A percentile compares a stretch with the other conserved stretches of the same genome.
These are phyloP conservation scores for Sarcodon aspratus DNA, from an alignment of 768 basidiomycete genomes.

Conservation along the genomic window DNA sequence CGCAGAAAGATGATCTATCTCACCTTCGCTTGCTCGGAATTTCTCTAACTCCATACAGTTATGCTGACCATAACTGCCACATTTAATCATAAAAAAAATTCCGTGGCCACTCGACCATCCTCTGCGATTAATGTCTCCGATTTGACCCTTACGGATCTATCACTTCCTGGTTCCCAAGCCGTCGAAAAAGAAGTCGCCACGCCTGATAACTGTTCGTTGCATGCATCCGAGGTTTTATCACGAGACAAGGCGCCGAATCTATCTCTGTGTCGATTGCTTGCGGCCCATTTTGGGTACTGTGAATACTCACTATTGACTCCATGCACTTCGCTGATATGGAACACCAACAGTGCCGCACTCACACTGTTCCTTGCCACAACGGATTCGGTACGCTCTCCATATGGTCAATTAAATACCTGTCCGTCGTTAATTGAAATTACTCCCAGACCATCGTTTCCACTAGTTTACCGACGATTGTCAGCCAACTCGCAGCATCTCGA, in stretches of 20 bases:
- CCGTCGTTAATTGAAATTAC: constrained; percentile 5
- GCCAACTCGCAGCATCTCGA: constrained; percentile 53
- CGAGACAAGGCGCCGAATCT: constrained; percentile 13
- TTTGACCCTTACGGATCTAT: too few species aligned
- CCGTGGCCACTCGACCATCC: too few species aligned
- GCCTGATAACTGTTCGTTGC: too few species aligned
- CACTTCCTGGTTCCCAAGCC: too few species aligned
- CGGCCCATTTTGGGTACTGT: constrained; percentile 57
- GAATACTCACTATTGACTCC: not conserved
- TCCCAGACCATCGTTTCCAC: constrained; percentile 67
- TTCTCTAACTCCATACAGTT: too few species aligned
- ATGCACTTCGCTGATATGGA: not conserved
- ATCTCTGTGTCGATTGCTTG: constrained; percentile 45
- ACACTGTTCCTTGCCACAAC: constrained; percentile 81
- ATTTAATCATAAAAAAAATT: too few species aligned
- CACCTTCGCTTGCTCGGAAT: too few species aligned
- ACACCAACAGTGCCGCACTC: constrained; percentile 50
- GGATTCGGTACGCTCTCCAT: constrained; percentile 48
- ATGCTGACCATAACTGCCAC: too few species aligned
- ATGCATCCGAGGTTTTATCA: too few species aligned
- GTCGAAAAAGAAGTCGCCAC: too few species aligned
- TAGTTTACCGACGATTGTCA: constrained; percentile 69
- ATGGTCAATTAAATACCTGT: not conserved
- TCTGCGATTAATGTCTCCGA: too few species aligned
- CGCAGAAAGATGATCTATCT: too few species aligned